phyloP scores from a whole-genome alignment of 306 rosid species.

The Biancaea sappan region DNA sequence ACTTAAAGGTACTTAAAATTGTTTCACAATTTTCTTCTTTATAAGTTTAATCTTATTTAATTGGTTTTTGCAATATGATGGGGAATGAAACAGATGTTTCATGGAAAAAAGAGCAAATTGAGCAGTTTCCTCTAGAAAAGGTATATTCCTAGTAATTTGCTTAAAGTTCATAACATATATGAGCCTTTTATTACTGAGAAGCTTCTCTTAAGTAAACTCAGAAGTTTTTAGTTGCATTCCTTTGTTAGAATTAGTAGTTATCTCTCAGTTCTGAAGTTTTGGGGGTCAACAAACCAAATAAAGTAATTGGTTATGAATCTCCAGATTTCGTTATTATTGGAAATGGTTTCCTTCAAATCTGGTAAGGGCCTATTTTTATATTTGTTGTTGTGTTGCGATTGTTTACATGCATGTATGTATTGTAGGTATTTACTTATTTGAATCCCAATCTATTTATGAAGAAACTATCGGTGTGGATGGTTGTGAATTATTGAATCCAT shows the following conservation, averaged over 20 bases:
- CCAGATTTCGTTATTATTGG: neutral
- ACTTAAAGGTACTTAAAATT: slow-evolving; percentile 51
- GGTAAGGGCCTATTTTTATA: neutral
- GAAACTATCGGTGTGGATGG: neutral
- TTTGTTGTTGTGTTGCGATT: neutral
- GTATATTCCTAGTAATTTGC: slow-evolving; percentile 29
- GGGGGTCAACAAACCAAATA: neutral
- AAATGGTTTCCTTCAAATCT: neutral
- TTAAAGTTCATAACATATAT: neutral
- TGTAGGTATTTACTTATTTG: neutral
- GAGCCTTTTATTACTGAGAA: neutral
- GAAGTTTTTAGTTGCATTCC: neutral
- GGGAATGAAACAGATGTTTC: slow-evolving; percentile 50
- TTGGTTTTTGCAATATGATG: neutral
- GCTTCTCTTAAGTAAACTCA: neutral
- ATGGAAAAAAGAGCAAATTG: slow-evolving; percentile 30
- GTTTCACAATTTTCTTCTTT: neutral
- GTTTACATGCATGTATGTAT: neutral
- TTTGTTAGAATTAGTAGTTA: neutral
- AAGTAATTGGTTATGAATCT: neutral
- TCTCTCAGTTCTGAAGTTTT: neutral
- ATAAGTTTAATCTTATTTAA: neutral
- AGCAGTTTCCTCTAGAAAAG: slow-evolving; percentile 37
- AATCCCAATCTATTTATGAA: neutral
- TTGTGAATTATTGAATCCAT: neutral